Evolutionary conservation across 257 asterid genomes (phyloP), one percentile per base, ranked within the genome.

Genomic region (Misopates orontium): DNA sequence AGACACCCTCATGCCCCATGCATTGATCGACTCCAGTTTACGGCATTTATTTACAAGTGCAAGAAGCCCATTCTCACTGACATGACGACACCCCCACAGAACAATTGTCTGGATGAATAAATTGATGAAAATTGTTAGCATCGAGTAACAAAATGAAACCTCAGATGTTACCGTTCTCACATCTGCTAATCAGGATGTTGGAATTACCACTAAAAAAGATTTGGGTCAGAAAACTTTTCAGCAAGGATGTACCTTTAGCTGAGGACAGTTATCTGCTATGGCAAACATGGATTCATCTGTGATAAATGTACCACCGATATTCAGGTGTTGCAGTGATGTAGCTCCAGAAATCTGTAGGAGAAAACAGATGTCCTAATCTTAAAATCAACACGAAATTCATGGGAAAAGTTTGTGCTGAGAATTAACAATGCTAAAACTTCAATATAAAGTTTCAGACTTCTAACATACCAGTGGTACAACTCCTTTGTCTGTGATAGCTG

Each of bases 11-110:
- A 80, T 73, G 13, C 96, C 99, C 97, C 95, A 90, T 25, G 78
- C 96, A 41, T 93, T 87, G 64, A 93, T 93, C 13, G 97, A 87
- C 74, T 87, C 83, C 0, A 90, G 86, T 68, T 83, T 82, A 18
- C 77, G 72, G 58, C 97, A 93, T 78, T 87, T 83, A 49, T 79
- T 84, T 23, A 93, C 99, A 17, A 90, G 84, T 18, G 72, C 87
- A 9, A 87, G 60, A 20, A 93, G 97, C 62, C 99, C 97, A 7
- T 81, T 70, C 76, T 82, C 95, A 5, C 94, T 86, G 21, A 90
- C 95, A 76, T 83, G 96, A 4, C 95, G 85, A 75, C 99, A 93
- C 45, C 96, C 94, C 97, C 99, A 93, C 64, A 93, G 71, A 40
- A 83, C 84, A 44, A 87, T 76, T n/a, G 76, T 80, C 99, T 93